These are phyloP conservation scores for Globomyces sp. DNA, from an alignment of 371 early-diverging fungal species.

Conservation along the genomic window DNA sequence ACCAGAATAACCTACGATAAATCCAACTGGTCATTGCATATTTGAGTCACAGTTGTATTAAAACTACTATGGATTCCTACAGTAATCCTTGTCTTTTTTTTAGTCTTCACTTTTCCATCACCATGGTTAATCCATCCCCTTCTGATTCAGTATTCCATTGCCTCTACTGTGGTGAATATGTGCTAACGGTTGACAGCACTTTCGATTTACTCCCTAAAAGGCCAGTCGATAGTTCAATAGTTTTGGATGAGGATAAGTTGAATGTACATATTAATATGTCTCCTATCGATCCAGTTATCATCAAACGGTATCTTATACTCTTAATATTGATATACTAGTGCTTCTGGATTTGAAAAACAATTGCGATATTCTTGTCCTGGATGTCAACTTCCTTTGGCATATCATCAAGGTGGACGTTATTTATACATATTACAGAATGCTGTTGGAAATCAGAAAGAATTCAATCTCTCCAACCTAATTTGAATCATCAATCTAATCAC, in stretches of 20 bases:
- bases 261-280: slow-evolving; percentile 5
- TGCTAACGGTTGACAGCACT: neutral
- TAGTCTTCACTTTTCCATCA: no score
- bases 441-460: slow-evolving; percentile 1
- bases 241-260: slow-evolving; percentile 11
- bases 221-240: slow-evolving; percentile 9
- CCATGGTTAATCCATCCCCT: no score
- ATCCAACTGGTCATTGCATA: no score
- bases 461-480: no score
- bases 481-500: no score
- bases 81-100: no score
- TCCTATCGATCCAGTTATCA: neutral
- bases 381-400: slow-evolving; percentile 1
- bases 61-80: no score
- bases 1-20: no score
- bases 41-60: no score
- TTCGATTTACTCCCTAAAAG: slow-evolving; percentile 3
- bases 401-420: slow-evolving; percentile 9
- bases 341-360: slow-evolving; percentile 12
- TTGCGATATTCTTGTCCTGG: neutral
- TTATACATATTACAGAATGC: slow-evolving; percentile 8
- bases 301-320: neutral
- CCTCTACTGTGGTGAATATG: slow-evolving; percentile 10
- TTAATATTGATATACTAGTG: neutral
- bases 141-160: slow-evolving; percentile 8